Evolutionary conservation across 1,139 yeast genomes (phyloP).

Genomic region (Yamadazyma diddensiae): DNA sequence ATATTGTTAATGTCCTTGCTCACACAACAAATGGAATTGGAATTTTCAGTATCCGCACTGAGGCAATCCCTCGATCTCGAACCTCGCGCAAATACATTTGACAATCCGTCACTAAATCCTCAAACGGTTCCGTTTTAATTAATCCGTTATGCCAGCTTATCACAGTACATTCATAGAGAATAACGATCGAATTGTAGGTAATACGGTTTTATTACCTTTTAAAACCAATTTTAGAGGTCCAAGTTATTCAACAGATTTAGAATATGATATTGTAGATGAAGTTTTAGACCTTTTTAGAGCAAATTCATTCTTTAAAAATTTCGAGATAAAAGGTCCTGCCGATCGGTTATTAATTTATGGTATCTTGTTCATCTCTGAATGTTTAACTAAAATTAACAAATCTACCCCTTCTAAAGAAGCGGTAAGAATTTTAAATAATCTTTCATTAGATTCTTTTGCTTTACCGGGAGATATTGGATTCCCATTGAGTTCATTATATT

Average conservation of each 20-base stretch:
- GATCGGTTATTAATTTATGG: constrained; percentile 96
- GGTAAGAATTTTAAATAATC: constrained; percentile 66
- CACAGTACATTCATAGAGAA: constrained; percentile 80
- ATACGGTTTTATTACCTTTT: constrained; percentile 78
- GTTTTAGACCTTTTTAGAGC: constrained; percentile 89
- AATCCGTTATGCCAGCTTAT: constrained; percentile 82
- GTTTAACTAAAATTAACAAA: constrained; percentile 60
- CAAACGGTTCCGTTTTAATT: too few relatives aligned
- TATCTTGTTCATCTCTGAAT: constrained; percentile 84
- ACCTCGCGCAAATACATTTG: too few relatives aligned
- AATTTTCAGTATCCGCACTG: not conserved
- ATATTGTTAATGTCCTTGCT: too few relatives aligned
- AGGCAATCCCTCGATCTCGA: too few relatives aligned
- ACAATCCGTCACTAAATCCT: too few relatives aligned
- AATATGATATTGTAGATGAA: constrained; percentile 91
- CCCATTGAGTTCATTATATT: constrained; percentile 82
- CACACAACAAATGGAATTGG: not conserved
- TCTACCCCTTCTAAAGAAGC: constrained; percentile 61
- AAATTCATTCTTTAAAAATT: constrained; percentile 92
- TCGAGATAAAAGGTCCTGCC: constrained; percentile 93
- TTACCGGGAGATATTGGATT: constrained; percentile 95
- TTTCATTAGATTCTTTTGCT: constrained; percentile 83
- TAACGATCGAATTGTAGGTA: constrained; percentile 49
- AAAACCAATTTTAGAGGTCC: constrained; percentile 89
- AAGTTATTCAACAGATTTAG: constrained; percentile 75